Evolutionary conservation across 306 rosid genomes (phyloP).

Genomic region (Quillaja saponaria): DNA sequence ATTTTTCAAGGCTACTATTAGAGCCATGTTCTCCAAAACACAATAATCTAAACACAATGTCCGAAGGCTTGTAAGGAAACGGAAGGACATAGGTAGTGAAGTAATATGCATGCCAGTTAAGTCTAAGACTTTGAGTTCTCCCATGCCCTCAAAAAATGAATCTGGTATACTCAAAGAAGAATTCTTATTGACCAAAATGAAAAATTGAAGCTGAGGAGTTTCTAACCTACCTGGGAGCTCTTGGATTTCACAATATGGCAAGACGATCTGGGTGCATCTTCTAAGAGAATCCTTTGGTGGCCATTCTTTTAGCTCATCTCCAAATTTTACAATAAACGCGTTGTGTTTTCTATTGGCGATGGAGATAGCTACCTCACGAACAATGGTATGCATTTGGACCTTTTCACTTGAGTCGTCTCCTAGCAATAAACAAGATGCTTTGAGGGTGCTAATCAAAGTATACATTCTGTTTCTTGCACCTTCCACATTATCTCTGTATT

Average conservation of each 20-base stretch:
- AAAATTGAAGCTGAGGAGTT: not conserved
- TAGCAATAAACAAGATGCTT: not conserved
- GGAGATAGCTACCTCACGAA: not conserved
- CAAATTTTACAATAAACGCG: not conserved
- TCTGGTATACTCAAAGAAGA: not conserved
- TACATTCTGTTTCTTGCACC: not conserved
- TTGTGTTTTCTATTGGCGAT: fast-evolving
- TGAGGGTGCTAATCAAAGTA: not conserved
- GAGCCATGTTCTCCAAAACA: not conserved
- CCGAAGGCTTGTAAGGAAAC: not conserved
- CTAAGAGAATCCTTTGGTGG: not conserved
- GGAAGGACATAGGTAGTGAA: not conserved
- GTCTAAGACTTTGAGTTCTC: not conserved
- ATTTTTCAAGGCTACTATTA: not conserved
- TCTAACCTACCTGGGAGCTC: not conserved
- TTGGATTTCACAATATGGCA: too few species aligned
- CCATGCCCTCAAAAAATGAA: not conserved
- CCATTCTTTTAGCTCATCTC: not conserved
- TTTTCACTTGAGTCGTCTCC: fast-evolving
- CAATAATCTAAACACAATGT: not conserved
- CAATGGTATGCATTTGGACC: not conserved
- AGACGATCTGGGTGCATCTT: not conserved
- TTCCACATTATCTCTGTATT: not conserved
- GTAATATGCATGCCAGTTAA: fast-evolving
- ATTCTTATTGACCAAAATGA: not conserved